Conservation (phyloP, 208 protist genomes). For the Wallacemonas sp. region DNA sequence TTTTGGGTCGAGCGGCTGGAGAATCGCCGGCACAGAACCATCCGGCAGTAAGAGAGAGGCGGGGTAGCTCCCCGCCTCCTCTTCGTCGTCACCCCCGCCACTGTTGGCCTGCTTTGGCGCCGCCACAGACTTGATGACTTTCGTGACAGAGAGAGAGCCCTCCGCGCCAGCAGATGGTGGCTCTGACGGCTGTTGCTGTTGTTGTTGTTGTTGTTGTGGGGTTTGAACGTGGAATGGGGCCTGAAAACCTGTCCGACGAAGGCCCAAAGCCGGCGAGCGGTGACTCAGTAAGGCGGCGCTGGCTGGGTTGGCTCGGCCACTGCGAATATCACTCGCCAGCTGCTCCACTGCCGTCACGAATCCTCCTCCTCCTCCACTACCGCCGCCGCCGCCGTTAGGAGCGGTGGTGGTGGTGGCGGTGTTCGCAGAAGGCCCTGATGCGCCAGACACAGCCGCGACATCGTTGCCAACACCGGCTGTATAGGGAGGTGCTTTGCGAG, state of each 20-base stretch:
- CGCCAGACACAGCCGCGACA: background rate
- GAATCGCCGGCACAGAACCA: conserved; percentile 60
- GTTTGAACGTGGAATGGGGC: conserved; percentile 66
- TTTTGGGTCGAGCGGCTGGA: conserved; percentile 67
- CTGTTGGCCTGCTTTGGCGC: conserved; percentile 10
- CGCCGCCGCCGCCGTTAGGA: conserved; percentile 2
- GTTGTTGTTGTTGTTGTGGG: conserved; percentile 42
- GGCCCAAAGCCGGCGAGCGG: conserved; percentile 56
- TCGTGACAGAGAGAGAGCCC: conserved; percentile 18
- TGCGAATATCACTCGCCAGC: conserved; percentile 44
- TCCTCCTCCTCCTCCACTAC: too few species aligned
- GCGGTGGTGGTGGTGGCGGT: conserved; percentile 1
- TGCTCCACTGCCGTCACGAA: conserved; percentile 71
- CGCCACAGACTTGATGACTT: conserved; percentile 26
- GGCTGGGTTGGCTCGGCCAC: conserved; percentile 35
- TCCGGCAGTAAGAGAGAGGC: conserved; percentile 65
- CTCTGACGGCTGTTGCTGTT: conserved; percentile 6
- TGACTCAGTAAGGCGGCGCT: conserved; percentile 37
- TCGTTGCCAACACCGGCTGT: background rate
- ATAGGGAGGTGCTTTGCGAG: conserved; percentile 22
- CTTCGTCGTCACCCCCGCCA: conserved; percentile 20
- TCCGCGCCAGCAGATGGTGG: conserved; percentile 6
- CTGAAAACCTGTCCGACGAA: conserved; percentile 59
- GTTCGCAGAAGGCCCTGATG: too few species aligned
- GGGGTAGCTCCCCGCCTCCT: conserved; percentile 44